Conservation (phyloP, 2,329 filamentous ascomycete genomes). For the Colletotrichum sp. region DNA sequence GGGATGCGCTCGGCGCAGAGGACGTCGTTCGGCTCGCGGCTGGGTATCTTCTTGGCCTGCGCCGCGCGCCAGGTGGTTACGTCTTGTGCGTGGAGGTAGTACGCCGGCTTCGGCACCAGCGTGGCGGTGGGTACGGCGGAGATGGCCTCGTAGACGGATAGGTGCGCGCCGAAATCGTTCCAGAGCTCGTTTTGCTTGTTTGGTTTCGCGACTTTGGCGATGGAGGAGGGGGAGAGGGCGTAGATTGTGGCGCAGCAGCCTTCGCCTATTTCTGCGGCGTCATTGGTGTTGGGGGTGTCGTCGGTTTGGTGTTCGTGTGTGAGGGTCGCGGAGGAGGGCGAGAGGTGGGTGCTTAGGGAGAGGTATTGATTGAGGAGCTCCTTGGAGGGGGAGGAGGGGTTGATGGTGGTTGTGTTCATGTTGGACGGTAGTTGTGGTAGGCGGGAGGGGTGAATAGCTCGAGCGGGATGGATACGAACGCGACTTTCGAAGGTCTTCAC, state of each 20-base stretch:
- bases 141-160: not conserved
- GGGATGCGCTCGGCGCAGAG: not conserved
- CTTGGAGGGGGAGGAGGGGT: not conserved
- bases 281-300: rapidly evolving
- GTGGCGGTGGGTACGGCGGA: not conserved
- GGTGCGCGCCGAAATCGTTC: not conserved
- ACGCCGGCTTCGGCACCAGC: not conserved
- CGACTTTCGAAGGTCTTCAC: too few relatives aligned
- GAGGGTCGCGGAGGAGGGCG: not conserved
- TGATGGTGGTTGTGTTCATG: not conserved
- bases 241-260: not conserved
- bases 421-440: rapidly evolving
- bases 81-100: not conserved
- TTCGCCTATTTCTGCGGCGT: not conserved
- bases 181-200: not conserved
- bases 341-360: not conserved
- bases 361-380: not conserved
- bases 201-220: not conserved
- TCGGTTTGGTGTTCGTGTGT: not conserved
- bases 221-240: not conserved
- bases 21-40: not conserved
- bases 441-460: too few relatives aligned
- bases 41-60: not conserved
- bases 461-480: too few relatives aligned
- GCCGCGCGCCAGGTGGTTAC: not conserved